These are phyloP conservation scores for Graphilbum fragrans DNA, from an alignment of 2,329 filamentous ascomycete species.

Conservation along the genomic window DNA sequence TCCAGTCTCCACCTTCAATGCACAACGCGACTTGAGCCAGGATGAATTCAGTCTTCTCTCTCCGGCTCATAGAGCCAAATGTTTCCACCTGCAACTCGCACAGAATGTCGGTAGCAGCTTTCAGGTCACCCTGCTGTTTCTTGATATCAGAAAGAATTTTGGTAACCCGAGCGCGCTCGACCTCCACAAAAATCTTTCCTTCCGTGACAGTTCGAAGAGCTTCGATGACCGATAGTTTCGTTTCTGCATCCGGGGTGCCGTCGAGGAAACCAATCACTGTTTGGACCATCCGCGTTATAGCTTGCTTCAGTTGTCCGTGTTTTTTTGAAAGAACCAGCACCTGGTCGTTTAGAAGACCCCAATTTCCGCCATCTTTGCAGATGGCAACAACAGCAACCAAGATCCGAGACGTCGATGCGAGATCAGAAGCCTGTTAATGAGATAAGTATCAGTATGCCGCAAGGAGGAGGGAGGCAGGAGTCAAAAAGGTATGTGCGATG, in stretches of 20 bases:
- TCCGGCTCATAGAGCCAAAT: conserved; percentile 92
- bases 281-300: conserved; percentile 98
- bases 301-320: conserved; percentile 98
- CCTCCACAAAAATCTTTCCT: conserved; percentile 99
- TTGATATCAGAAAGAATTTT: conserved; percentile 95
- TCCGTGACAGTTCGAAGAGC: conserved; percentile 92
- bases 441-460: neutral
- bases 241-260: conserved; percentile 71
- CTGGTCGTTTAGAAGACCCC: conserved; percentile 93
- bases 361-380: conserved; percentile 86
- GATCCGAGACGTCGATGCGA: conserved; percentile 84
- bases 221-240: conserved; percentile 88
- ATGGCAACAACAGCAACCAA: conserved; percentile 83
- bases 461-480: neutral
- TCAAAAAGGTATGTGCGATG: no score
- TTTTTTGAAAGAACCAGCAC: conserved; percentile 95
- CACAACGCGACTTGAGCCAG: conserved; percentile 87
- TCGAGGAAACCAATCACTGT: conserved; percentile 87
- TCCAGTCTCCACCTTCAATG: conserved; percentile 94
- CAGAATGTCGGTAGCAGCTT: conserved; percentile 79
- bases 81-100: conserved; percentile 98
- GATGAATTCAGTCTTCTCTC: conserved; percentile 99
- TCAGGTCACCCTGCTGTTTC: conserved; percentile 85
- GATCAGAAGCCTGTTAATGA: conserved; percentile 68
- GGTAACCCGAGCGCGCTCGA: conserved; percentile 90